Evolutionary conservation across 805 yeast species (phyloP).

Genomic region (Brettanomyces sp.): DNA sequence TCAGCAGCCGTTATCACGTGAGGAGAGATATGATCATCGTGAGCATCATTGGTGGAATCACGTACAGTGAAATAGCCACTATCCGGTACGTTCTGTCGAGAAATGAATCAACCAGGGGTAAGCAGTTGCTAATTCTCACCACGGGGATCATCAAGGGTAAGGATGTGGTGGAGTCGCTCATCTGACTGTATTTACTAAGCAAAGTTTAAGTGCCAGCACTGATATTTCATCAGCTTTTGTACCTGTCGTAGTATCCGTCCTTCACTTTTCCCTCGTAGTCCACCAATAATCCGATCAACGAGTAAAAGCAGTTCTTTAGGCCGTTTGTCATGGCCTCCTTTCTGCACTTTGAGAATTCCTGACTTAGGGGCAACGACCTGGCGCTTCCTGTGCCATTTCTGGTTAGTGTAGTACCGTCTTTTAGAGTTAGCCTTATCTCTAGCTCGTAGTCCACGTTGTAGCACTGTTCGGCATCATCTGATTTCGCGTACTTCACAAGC

Average conservation of each 20-base stretch:
- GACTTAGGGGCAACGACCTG: conserved; percentile 24
- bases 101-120: conserved; percentile 21
- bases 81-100: conserved; percentile 50
- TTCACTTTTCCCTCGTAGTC: conserved; percentile 20
- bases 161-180: conserved; percentile 22
- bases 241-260: conserved; percentile 15
- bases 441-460: conserved; percentile 9
- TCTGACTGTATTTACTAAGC: not conserved
- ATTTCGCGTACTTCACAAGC: conserved; percentile 6
- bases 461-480: conserved; percentile 11
- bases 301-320: conserved; percentile 31
- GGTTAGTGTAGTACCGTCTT: conserved; percentile 34
- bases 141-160: conserved; percentile 33
- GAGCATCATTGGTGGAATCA: conserved; percentile 74
- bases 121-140: conserved; percentile 33
- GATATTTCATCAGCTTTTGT: not conserved
- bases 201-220: not conserved
- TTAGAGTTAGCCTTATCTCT: conserved; percentile 27
- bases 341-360: conserved; percentile 30
- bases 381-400: conserved; percentile 33
- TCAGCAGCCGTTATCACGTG: conserved; percentile 1
- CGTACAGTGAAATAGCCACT: conserved; percentile 75
- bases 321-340: conserved; percentile 42
- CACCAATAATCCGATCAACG: conserved; percentile 22
- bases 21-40: conserved; percentile 31